A percentile compares a stretch with the other conserved stretches of the same genome.
phyloP scores from a whole-genome alignment of 1,284 basidiomycete genomes.

The Microstroma glucosiphilum region DNA sequence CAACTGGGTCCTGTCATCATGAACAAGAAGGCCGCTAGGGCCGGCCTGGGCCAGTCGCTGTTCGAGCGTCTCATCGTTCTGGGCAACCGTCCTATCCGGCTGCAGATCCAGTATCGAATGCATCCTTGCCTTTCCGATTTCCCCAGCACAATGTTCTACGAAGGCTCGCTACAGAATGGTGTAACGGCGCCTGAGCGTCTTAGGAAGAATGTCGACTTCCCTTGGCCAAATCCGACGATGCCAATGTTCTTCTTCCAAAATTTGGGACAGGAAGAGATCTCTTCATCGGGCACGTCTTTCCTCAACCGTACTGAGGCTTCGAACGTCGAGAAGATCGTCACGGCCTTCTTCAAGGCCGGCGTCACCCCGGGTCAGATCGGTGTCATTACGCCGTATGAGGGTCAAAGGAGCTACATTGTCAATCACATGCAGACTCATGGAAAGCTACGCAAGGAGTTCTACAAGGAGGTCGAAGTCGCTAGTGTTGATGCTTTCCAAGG shows the following conservation, averaged over 20 bases:
- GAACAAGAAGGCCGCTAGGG: slow-evolving; percentile 99
- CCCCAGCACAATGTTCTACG: slow-evolving; percentile 99
- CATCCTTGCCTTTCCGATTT: slow-evolving; percentile 98
- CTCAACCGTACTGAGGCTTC: slow-evolving; percentile 97
- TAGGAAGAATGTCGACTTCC: slow-evolving; percentile 96
- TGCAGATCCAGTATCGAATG: slow-evolving; percentile 99
- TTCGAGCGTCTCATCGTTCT: slow-evolving; percentile 95
- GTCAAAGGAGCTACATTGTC: slow-evolving; percentile 96
- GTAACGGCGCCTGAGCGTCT: slow-evolving; percentile 96
- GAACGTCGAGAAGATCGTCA: slow-evolving; percentile 99
- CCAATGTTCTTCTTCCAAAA: slow-evolving; percentile 99
- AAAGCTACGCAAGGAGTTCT: slow-evolving; percentile 93
- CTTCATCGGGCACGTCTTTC: slow-evolving; percentile 95
- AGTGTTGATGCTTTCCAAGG: slow-evolving; percentile 99
- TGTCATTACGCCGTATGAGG: slow-evolving; percentile 97
- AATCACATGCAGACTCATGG: slow-evolving; percentile 99
- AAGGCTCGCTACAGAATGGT: slow-evolving; percentile 96
- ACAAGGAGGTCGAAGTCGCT: slow-evolving; percentile 98
- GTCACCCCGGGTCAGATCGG: slow-evolving; percentile 93
- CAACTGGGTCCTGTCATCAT: slow-evolving; percentile 99
- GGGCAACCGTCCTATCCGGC: slow-evolving; percentile 89
- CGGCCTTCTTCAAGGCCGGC: slow-evolving; percentile 98
- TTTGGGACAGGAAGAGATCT: slow-evolving; percentile 96
- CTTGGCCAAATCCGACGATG: slow-evolving; percentile 94
- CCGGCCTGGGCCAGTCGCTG: slow-evolving; percentile 91